Conservation (phyloP, 1,139 yeast genomes). For the Lodderomyces jiufengensis region DNA sequence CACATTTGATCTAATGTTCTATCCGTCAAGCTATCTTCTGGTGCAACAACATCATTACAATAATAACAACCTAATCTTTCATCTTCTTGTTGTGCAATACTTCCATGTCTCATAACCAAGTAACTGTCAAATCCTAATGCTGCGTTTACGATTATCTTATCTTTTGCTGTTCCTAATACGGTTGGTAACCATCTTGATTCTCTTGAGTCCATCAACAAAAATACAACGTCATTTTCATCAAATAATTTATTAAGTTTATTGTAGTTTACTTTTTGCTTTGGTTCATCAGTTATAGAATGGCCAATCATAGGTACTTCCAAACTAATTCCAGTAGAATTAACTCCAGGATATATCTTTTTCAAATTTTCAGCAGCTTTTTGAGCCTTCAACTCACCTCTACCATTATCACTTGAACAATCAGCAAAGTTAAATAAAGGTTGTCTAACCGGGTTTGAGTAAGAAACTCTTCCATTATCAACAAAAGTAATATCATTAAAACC, state of each 20-base stretch:
- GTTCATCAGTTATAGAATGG: slow-evolving; percentile 65
- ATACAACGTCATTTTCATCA: slow-evolving; percentile 68
- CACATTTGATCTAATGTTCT: slow-evolving; percentile 96
- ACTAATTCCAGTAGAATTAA: slow-evolving; percentile 55
- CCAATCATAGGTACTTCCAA: slow-evolving; percentile 96
- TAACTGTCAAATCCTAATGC: slow-evolving; percentile 94
- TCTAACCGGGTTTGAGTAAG: slow-evolving; percentile 92
- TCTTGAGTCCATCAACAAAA: slow-evolving; percentile 85
- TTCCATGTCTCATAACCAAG: slow-evolving; percentile 91
- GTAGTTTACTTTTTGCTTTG: slow-evolving; percentile 47
- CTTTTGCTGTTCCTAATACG: slow-evolving; percentile 60
- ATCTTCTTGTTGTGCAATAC: slow-evolving; percentile 19
- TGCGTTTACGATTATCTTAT: slow-evolving; percentile 79
- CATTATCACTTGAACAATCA: slow-evolving; percentile 63
- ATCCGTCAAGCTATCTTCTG: slow-evolving; percentile 78
- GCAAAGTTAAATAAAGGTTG: slow-evolving; percentile 80
- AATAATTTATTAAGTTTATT: slow-evolving; percentile 52
- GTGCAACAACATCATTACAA: slow-evolving; percentile 95
- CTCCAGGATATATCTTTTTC: slow-evolving; percentile 73
- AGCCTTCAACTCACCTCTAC: slow-evolving; percentile 69
- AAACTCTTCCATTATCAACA: slow-evolving; percentile 84
- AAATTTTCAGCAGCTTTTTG: slow-evolving; percentile 69
- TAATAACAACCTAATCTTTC: slow-evolving; percentile 82
- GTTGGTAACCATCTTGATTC: slow-evolving; percentile 98
- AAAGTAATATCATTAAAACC: slow-evolving; percentile 82